These are phyloP conservation scores for Candida succiphila DNA, from an alignment of 805 yeast genomes.

Conservation along the genomic window DNA sequence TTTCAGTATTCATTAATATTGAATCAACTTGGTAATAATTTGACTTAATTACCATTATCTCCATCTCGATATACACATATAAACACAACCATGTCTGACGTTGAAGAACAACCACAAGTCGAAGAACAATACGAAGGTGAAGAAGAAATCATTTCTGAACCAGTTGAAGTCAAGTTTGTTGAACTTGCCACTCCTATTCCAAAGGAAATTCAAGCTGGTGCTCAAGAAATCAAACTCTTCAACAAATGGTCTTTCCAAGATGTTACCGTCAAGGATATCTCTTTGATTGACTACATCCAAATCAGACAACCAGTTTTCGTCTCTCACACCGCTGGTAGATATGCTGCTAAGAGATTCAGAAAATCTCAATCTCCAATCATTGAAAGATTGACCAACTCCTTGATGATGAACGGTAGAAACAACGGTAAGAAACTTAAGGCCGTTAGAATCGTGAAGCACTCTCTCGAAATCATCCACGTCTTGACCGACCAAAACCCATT, in stretches of 20 bases:
- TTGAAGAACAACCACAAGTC: constrained; percentile 50
- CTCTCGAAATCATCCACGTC: constrained; percentile 94
- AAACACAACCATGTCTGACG: constrained; percentile 90
- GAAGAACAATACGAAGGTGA: constrained; percentile 36
- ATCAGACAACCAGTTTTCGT: constrained; percentile 96
- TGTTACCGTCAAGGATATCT: constrained; percentile 94
- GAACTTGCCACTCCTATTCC: constrained; percentile 95
- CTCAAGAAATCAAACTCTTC: constrained; percentile 94
- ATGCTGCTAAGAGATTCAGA: constrained; percentile 99
- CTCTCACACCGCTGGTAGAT: constrained; percentile 99
- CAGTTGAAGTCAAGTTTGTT: constrained; percentile 66
- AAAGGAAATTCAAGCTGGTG: constrained; percentile 92
- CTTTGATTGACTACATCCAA: constrained; percentile 97
- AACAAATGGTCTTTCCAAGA: constrained; percentile 99
- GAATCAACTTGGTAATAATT: no score
- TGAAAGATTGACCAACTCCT: constrained; percentile 98
- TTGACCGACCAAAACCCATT: constrained; percentile 99
- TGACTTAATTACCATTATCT: no score
- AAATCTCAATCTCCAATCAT: constrained; percentile 99
- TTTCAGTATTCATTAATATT: no score
- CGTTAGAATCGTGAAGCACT: constrained; percentile 98
- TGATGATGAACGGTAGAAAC: constrained; percentile 99
- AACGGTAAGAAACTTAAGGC: constrained; percentile 99
- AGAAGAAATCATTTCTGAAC: constrained; percentile 79
- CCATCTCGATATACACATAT: no score